Conservation (phyloP, 179 eudicot species). For the Silene vulgaris region DNA sequence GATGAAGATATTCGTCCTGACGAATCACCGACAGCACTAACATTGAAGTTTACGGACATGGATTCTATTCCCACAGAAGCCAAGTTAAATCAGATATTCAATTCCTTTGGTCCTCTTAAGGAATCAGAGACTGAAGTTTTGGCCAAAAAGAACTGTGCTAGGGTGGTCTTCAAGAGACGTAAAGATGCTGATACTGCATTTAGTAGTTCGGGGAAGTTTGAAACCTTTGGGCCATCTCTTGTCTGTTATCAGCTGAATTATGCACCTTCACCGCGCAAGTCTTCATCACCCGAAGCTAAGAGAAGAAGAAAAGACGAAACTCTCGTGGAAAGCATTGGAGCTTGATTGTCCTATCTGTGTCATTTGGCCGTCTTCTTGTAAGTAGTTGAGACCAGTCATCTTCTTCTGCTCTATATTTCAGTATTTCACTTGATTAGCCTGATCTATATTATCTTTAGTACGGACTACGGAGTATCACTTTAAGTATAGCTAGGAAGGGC, state of each 20-base stretch:
- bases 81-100: constrained; percentile 43
- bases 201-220: constrained; percentile 49
- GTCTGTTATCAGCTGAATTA: constrained; percentile 34
- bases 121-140: constrained; percentile 54
- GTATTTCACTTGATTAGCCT: not conserved
- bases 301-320: constrained; percentile 31
- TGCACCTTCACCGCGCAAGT: constrained; percentile 25
- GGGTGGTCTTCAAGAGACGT: constrained; percentile 47
- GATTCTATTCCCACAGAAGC: constrained; percentile 54
- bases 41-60: constrained; percentile 52
- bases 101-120: constrained; percentile 50
- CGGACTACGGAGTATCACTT: not conserved
- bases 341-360: constrained; percentile 15
- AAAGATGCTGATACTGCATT: constrained; percentile 55
- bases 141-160: constrained; percentile 37
- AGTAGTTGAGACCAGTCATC: constrained; percentile 13
- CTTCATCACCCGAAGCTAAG: constrained; percentile 29
- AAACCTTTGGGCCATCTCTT: constrained; percentile 55
- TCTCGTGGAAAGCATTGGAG: constrained; percentile 26
- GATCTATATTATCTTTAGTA: not conserved
- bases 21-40: constrained; percentile 39
- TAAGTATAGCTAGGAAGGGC: constrained; percentile 8
- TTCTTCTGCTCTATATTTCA: not conserved
- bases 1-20: constrained; percentile 19
- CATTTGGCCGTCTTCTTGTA: constrained; percentile 17